Base-by-base conservation (phyloP, 805 yeast species). In the Ogataea paradorogensis region DNA sequence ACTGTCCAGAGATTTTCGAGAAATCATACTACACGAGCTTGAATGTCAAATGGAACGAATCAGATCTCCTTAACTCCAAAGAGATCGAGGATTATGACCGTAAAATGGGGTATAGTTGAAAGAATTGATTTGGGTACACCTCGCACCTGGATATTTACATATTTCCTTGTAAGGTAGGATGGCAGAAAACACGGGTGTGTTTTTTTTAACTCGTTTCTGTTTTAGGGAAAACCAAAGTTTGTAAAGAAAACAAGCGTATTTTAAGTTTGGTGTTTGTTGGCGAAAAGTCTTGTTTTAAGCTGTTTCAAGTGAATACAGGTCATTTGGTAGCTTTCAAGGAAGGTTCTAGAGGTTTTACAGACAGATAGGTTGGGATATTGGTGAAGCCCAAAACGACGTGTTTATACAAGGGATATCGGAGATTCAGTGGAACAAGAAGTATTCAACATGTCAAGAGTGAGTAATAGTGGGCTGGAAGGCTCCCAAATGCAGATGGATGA, bases 401-500 rank as follows among this genome's bases (percentile, higher is more conserved):
- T 36, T 36, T 29, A 21, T 31, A 21, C 32, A 38, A 27, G 36
- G 35, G 36, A 27, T 38, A 38, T 29, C 42, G n/a, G 7, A 22
- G 30, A 11, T 23, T 15, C n/a, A 16, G 25, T 9, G n/a, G n/a
- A 23, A 9, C 4, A 9, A 23, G n/a, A 23, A 11, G 28, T 11
- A 18, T 15, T 16, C 30, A 38, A 14, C 9, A 38, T 30, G 33
- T 28, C 38, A 4, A 36, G 31, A 38, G 27, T 38, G 28, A 38
- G 42, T 23, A 32, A 34, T 27, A 32, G 33, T 27, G 26, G 18
- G 15, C 37, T 41, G 49, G 58, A 57, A 44, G 39, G 36, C 21
- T 51, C 59, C 14, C 55, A 48, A 30, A 56, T 59, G 54, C 63
- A 57, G 40, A 39, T 55, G 30, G 61, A 58, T 23, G 59, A 58